Evolutionary conservation across 768 basidiomycete species (phyloP), one percentile per base, ranked within the genome.

Genomic region (Lyophyllum shimeji): DNA sequence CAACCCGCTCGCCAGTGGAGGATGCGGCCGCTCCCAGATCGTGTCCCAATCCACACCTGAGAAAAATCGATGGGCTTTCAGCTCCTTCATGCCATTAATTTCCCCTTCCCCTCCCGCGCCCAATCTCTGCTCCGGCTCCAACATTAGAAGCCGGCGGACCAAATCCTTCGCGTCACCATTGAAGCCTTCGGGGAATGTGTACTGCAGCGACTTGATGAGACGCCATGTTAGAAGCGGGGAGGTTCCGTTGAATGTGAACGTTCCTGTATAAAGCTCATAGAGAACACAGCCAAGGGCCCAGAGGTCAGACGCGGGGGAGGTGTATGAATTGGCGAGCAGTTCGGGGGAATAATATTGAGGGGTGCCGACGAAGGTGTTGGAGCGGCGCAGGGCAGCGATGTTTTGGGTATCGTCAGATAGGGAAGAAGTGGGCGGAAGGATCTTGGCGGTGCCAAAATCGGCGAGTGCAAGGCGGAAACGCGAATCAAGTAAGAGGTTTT

Each of bases 221-320:
- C 97, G 89, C 83, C 94, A 95, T 29, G 90, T 97, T 56, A 97
- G 83, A 66, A 95, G 98, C 57, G 98, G 93, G 0, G 95, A 94
- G 6, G 86, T 77, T 3, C 89, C 95, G 59, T 90, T 84, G 76
- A 99, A 99, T 1, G 95, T 91, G 61, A 95, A 95, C 40, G 83
- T 84, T 37, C 95, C 96, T 12, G 89, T 84, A 50, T 98, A 86
- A 79, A 98, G 88, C 69, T 98, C 95, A 71, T 85, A 98, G 20
- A 98, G 71, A 43, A 98, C 87, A 71, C 96, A 98, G 1, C 95
- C 97, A 23, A 97, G 79, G 4, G 95, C 92, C 96, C 96, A 99
- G 9, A 94, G 79, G 70, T 98, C 97, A 39, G 95, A 92, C 55
- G 40, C 53, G 37, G 54, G 40, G 25, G 49, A 45, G 23, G 61